Conservation (phyloP, 2,329 filamentous ascomycete genomes). For the Penicillium paneum region DNA sequence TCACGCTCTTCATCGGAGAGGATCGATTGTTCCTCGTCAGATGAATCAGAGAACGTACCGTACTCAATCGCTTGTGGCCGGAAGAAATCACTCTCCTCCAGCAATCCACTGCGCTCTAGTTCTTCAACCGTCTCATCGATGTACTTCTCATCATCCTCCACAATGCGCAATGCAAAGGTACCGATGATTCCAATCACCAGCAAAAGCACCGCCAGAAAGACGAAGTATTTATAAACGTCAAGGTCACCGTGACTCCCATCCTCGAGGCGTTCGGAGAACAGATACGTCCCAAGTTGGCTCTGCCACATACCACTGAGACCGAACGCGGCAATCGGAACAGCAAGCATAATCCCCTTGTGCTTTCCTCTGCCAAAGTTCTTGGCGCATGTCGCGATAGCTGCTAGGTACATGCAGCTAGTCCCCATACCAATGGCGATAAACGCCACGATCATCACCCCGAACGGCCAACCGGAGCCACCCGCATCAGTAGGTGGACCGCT, state of each 20-base stretch:
- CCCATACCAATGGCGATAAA: conserved; percentile 80
- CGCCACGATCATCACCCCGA: conserved; percentile 77
- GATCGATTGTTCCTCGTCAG: conserved; percentile 34
- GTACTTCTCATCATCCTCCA: conserved; percentile 76
- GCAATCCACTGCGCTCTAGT: conserved; percentile 79
- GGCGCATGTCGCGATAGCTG: conserved; percentile 88
- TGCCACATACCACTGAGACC: conserved; percentile 95
- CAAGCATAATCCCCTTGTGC: conserved; percentile 83
- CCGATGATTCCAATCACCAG: conserved; percentile 69
- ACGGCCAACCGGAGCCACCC: conserved; percentile 62
- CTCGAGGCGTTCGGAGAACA: conserved; percentile 70
- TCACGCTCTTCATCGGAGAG: conserved; percentile 45
- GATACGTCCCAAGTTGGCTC: conserved; percentile 76
- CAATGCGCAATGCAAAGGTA: conserved; percentile 68
- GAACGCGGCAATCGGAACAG: conserved; percentile 86
- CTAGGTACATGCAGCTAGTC: conserved; percentile 85
- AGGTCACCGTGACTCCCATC: conserved; percentile 59
- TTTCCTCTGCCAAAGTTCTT: conserved; percentile 95
- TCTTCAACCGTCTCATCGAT: conserved; percentile 90
- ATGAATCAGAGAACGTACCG: conserved; percentile 41
- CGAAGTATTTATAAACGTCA: conserved; percentile 80
- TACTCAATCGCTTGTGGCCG: conserved; percentile 47
- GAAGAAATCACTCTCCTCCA: conserved; percentile 70
- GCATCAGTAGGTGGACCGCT: conserved; percentile 53
- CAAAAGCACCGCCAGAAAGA: conserved; percentile 76